Evolutionary conservation across 2,329 filamentous ascomycete species (phyloP), one percentile per base, ranked within the genome.

Genomic region (Alternaria consortialis): DNA sequence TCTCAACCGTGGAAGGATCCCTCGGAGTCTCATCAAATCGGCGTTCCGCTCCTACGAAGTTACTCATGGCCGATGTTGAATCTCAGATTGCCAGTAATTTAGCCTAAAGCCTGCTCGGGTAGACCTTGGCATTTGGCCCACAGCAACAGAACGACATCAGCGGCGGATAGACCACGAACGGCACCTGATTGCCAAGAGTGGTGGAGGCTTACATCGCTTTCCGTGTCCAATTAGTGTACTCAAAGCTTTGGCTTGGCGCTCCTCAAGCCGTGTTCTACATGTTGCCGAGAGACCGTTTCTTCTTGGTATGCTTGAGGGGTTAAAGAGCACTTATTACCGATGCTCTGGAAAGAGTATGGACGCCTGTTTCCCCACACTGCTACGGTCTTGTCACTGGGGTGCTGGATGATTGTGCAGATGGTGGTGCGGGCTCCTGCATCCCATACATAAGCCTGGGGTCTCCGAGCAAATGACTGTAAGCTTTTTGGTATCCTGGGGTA

Each of bases 361-460:
- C n/a, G 54, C 61, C 54, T 53, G 54, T 40, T 48, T 43, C 53
- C 48, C 64, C 60, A 57, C 56, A 51, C 31, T 53, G 59, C 58
- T 43, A 56, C 48, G 55, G 40, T 58, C 54, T 56, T 55, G 39
- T 50, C 56, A 51, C 64, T 56, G 60, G 68, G 63, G 40, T 63
- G 44, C 56, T 69, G 68, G 66, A 59, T 70, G 68, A 70, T 66
- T 60, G 46, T 43, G 31, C 46, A 50, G 15, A 17, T 36, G 53
- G 53, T 40, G 53, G 52, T 62, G 32, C 50, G 40, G 43, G 32
- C 51, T 47, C 54, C 52, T 36, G 51, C 51, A 34, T 51, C 53
- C 44, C 39, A 44, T 60, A 60, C 58, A 57, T 57, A 60, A 60
- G 48, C 36, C 50, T 31, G 47, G 47, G 25, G 29, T 55, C 34